Base-by-base conservation (phyloP, 352 stramenopile species). In the Phytopythium vexans region DNA sequence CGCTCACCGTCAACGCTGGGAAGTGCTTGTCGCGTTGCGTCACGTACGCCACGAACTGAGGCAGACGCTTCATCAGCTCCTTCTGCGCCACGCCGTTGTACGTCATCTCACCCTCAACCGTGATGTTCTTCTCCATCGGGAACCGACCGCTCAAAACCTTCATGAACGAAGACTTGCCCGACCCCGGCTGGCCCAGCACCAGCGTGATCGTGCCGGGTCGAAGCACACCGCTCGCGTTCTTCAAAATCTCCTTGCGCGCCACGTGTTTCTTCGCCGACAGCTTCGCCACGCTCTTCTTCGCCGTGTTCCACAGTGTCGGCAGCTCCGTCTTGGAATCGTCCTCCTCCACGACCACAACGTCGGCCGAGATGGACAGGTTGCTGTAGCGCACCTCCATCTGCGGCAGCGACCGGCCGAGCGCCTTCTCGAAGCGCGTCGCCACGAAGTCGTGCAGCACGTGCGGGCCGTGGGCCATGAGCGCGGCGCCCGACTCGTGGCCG, bases 21-120 rank as follows among this genome's bases (percentile, higher is more conserved):
- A 97, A 97, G 82, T 48, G 92, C 96, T 68, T 98, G 68, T 97
- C 89, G n/a, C 71, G 62, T 49, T 81, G 72, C 3, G 57, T 70
- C 35, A 80, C 69, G 52, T 82, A 79, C 1, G 68, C 62, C 40
- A 72, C 56, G 36, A 76, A 70, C 58, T 77, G 66, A 35, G 70
- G 63, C 41, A 80, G 48, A 21, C 66, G 63, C 16, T 63, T 57
- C 35, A 52, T 54, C 15, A 84, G 41, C 9, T 65, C 60, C 12
- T 35, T 41, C 47, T 71, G 66, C 14, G 50, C 16, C 31, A 62
- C 55, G 48, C 69, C 71, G 42, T 81, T 85, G 74, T 78, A 85
- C 41, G 69, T 73, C 37, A 81, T 55, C 0, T 72, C 61, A n/a
- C 71, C 71, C 1, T 74, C 60, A 32, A 82, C 46, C 3, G 44